Evolutionary conservation across 768 basidiomycete genomes (phyloP).

Genomic region (Russula sp.): DNA sequence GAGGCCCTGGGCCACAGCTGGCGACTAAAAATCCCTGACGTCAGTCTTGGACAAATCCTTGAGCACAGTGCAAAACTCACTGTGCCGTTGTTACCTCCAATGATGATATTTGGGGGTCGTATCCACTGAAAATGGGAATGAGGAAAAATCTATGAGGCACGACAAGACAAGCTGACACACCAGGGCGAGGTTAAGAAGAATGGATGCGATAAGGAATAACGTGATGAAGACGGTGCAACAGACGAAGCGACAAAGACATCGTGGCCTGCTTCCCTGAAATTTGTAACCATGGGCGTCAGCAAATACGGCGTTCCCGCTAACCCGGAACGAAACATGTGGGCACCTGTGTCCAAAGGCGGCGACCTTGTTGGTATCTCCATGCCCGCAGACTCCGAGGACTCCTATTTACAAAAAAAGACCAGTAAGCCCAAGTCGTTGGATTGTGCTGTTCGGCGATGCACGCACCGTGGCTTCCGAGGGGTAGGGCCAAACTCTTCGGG

Average conservation of each 20-base stretch:
- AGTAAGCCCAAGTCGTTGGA: neutral
- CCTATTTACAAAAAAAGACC: neutral
- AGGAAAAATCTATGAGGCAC: slow-evolving; percentile 3
- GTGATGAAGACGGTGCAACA: slow-evolving; percentile 70
- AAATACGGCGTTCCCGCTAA: neutral
- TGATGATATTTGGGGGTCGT: slow-evolving; percentile 62
- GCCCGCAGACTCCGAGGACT: slow-evolving; percentile 18
- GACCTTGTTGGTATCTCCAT: slow-evolving; percentile 28
- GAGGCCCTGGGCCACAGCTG: slow-evolving; percentile 11
- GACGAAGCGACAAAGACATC: slow-evolving; percentile 67
- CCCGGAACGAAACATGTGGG: neutral
- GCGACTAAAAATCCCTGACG: neutral
- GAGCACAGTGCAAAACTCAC: slow-evolving; percentile 42
- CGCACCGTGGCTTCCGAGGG: slow-evolving; percentile 11
- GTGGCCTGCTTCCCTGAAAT: slow-evolving; percentile 56
- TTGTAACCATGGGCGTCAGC: slow-evolving; percentile 38
- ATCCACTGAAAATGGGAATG: slow-evolving; percentile 54
- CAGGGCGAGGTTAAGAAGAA: slow-evolving; percentile 62
- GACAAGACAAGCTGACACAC: slow-evolving; percentile 46
- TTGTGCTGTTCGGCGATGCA: neutral
- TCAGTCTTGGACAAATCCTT: slow-evolving; percentile 22
- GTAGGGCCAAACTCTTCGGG: slow-evolving; percentile 3
- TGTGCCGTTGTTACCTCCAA: slow-evolving; percentile 49
- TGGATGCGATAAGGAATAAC: slow-evolving; percentile 62
- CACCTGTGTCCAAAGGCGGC: slow-evolving; percentile 29